A percentile compares a stretch with the other conserved stretches of the same genome.
These are phyloP conservation scores for Backusella australiensis DNA, from an alignment of 192 early-diverging fungal genomes.

Conservation along the genomic window DNA sequence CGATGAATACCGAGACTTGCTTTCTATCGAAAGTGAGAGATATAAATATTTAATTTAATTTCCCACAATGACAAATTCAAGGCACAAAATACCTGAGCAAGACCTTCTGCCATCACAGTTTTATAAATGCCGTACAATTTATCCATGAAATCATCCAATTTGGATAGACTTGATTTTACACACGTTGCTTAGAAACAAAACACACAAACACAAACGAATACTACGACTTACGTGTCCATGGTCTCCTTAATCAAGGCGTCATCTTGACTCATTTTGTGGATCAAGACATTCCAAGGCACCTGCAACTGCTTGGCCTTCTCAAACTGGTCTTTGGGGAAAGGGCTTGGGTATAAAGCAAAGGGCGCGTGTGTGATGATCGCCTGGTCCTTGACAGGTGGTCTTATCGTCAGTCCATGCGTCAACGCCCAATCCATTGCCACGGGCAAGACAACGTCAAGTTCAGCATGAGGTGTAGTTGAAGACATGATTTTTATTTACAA, in stretches of 20 bases:
- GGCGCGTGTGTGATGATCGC: slow-evolving; percentile 76
- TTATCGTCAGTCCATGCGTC: slow-evolving; percentile 79
- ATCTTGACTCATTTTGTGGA: slow-evolving; percentile 77
- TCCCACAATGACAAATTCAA: background rate
- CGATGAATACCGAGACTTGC: slow-evolving; percentile 85
- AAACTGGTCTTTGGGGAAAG: slow-evolving; percentile 74
- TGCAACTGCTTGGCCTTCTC: slow-evolving; percentile 73
- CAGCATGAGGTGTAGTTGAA: slow-evolving; percentile 15
- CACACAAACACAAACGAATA: background rate
- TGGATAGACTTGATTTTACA: slow-evolving; percentile 48
- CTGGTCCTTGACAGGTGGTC: slow-evolving; percentile 47
- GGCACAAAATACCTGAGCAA: slow-evolving; percentile 47
- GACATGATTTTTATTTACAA: slow-evolving; percentile 6
- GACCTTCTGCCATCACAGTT: slow-evolving; percentile 53
- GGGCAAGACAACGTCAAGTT: slow-evolving; percentile 45
- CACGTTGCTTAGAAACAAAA: no score
- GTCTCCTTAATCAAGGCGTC: slow-evolving; percentile 69
- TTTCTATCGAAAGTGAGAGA: slow-evolving; percentile 27
- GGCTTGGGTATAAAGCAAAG: slow-evolving; percentile 81
- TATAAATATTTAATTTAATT: no score
- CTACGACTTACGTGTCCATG: slow-evolving; percentile 59
- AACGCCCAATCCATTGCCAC: slow-evolving; percentile 82
- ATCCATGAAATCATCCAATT: slow-evolving; percentile 83
- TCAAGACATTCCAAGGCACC: slow-evolving; percentile 76
- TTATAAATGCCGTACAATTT: slow-evolving; percentile 78